A percentile compares a stretch with the other conserved stretches of the same genome.
These are phyloP conservation scores for Aspergillus felis DNA, from an alignment of 2,329 filamentous ascomycete species.

Conservation along the genomic window DNA sequence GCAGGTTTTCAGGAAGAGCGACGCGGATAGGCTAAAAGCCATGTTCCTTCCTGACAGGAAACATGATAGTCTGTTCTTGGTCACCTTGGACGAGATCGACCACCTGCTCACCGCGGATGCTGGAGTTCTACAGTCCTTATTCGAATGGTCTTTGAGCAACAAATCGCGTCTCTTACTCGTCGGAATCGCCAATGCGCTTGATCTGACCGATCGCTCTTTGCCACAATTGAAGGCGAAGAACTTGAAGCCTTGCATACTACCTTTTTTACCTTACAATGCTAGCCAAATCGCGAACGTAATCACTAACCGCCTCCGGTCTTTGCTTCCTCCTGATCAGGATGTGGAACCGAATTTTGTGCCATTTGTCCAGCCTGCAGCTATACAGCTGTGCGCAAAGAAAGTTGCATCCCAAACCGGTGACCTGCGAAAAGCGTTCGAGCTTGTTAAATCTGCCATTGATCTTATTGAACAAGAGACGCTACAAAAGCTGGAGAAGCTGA, in stretches of 20 bases:
- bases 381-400: slow-evolving; percentile 91
- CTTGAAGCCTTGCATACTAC: slow-evolving; percentile 81
- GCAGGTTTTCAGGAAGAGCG: slow-evolving; percentile 62
- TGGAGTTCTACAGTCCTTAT: slow-evolving; percentile 86
- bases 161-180: slow-evolving; percentile 77
- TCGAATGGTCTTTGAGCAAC: slow-evolving; percentile 88
- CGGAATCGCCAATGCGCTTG: slow-evolving; percentile 92
- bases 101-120: slow-evolving; percentile 85
- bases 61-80: slow-evolving; percentile 61
- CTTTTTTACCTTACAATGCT: slow-evolving; percentile 89
- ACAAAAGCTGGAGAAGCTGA: slow-evolving; percentile 63
- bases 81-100: slow-evolving; percentile 93
- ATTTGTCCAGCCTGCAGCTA: slow-evolving; percentile 88
- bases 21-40: slow-evolving; percentile 63
- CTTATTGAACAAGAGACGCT: slow-evolving; percentile 81
- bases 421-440: slow-evolving; percentile 89
- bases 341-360: slow-evolving; percentile 62
- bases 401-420: slow-evolving; percentile 93
- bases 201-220: slow-evolving; percentile 90
- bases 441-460: slow-evolving; percentile 85
- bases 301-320: slow-evolving; percentile 71
- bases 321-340: slow-evolving; percentile 52
- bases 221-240: slow-evolving; percentile 90
- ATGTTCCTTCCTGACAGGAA: slow-evolving; percentile 65
- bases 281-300: slow-evolving; percentile 84